phyloP scores from a whole-genome alignment of 192 early-diverging fungal species.

The Oehlia diaphana region DNA sequence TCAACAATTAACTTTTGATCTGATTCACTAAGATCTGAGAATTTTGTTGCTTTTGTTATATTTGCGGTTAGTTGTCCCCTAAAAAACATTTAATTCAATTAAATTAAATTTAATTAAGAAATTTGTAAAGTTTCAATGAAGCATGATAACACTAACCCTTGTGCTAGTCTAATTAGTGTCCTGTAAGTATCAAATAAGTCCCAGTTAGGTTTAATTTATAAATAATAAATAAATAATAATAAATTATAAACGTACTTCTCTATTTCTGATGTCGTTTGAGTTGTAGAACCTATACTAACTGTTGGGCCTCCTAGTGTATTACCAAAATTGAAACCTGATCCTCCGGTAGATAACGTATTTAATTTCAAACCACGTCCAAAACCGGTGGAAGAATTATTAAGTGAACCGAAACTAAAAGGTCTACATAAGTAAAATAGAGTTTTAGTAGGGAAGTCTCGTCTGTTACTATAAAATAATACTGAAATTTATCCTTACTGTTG shows the following conservation, averaged over 20 bases:
- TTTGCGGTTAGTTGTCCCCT: background rate
- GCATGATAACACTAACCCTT: background rate
- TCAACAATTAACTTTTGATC: background rate
- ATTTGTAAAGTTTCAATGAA: background rate
- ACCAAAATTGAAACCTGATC: no score
- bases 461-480: no score
- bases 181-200: background rate
- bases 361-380: no score
- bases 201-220: background rate
- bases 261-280: background rate
- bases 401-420: no score
- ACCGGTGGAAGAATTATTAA: no score
- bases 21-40: background rate
- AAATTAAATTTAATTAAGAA: background rate
- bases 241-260: background rate
- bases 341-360: no score
- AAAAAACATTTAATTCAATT: background rate
- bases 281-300: no score
- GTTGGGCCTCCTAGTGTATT: no score
- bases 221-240: background rate
- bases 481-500: no score
- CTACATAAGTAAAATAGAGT: no score
- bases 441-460: no score
- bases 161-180: background rate
- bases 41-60: slow-evolving; percentile 13